These are phyloP conservation scores for Didymella lethalis DNA, from an alignment of 2,329 filamentous ascomycete genomes.

Conservation along the genomic window DNA sequence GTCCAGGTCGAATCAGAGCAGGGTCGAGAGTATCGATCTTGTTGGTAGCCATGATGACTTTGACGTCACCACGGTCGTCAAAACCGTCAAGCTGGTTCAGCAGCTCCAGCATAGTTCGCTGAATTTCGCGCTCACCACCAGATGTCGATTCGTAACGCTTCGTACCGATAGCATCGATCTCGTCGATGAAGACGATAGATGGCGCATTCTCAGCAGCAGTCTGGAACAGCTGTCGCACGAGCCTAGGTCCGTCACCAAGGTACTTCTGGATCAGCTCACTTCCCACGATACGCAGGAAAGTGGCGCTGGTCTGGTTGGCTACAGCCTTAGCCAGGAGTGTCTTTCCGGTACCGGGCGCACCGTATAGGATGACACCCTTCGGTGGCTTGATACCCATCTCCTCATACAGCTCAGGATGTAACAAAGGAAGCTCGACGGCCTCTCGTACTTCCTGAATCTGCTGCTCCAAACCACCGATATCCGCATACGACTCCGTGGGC, in stretches of 20 bases:
- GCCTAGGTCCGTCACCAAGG: slow-evolving; percentile 89
- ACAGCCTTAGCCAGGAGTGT: slow-evolving; percentile 95
- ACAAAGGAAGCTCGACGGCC: slow-evolving; percentile 91
- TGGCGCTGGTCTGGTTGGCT: slow-evolving; percentile 98
- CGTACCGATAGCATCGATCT: slow-evolving; percentile 98
- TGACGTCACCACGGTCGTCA: slow-evolving; percentile 97
- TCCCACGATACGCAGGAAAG: slow-evolving; percentile 95
- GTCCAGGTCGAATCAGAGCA: slow-evolving; percentile 92
- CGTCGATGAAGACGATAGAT: slow-evolving; percentile 98
- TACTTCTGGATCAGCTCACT: slow-evolving; percentile 99
- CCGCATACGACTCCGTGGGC: slow-evolving; percentile 95
- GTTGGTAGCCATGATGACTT: slow-evolving; percentile 99
- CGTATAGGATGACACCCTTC: slow-evolving; percentile 98
- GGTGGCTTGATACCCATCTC: slow-evolving; percentile 99
- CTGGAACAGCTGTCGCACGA: slow-evolving; percentile 96
- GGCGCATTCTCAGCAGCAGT: slow-evolving; percentile 95
- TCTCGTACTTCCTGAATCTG: slow-evolving; percentile 99
- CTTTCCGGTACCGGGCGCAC: slow-evolving; percentile 95
- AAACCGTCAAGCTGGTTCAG: slow-evolving; percentile 99
- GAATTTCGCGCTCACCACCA: slow-evolving; percentile 94
- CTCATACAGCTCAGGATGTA: slow-evolving; percentile 97
- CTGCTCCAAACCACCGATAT: slow-evolving; percentile 93
- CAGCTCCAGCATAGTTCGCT: slow-evolving; percentile 97
- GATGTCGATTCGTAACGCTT: slow-evolving; percentile 98
- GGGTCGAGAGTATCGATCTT: slow-evolving; percentile 99